phyloP scores from a whole-genome alignment of 2,329 filamentous ascomycete species.

The Talaromyces islandicus region DNA sequence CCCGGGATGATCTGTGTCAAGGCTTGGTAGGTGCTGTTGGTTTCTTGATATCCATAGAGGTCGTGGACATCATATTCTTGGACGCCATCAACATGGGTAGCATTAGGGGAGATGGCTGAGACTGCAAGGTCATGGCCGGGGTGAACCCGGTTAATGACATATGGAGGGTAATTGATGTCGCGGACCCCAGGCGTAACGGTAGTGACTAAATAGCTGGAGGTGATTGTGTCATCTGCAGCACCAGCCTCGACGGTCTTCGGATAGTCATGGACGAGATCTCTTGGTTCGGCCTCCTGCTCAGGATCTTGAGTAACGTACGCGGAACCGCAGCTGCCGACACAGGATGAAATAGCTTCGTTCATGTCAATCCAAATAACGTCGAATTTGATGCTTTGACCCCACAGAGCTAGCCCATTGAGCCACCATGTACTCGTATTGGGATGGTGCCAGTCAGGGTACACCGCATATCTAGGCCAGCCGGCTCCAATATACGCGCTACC shows the following conservation, averaged over 20 bases:
- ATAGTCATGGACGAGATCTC: conserved; percentile 55
- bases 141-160: conserved; percentile 67
- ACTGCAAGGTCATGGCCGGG: conserved; percentile 60
- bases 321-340: conserved; percentile 65
- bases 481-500: conserved; percentile 51
- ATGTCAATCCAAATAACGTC: conserved; percentile 58
- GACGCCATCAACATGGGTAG: conserved; percentile 66
- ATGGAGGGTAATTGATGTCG: conserved; percentile 68
- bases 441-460: conserved; percentile 57
- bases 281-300: conserved; percentile 57
- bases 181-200: conserved; percentile 58
- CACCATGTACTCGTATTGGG: conserved; percentile 55
- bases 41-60: conserved; percentile 67
- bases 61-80: conserved; percentile 81
- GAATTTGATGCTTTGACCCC: conserved; percentile 49
- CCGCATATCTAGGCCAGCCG: conserved; percentile 55
- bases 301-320: conserved; percentile 61
- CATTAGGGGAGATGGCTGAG: conserved; percentile 69
- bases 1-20: conserved; percentile 58
- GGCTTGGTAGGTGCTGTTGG: conserved; percentile 70
- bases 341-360: conserved; percentile 59
- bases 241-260: conserved; percentile 64
- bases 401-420: conserved; percentile 48
- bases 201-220: conserved; percentile 48
- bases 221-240: conserved; percentile 32